Base-by-base conservation (phyloP, 176 grass and related monocot genomes). In the Aegilops tauschii region DNA sequence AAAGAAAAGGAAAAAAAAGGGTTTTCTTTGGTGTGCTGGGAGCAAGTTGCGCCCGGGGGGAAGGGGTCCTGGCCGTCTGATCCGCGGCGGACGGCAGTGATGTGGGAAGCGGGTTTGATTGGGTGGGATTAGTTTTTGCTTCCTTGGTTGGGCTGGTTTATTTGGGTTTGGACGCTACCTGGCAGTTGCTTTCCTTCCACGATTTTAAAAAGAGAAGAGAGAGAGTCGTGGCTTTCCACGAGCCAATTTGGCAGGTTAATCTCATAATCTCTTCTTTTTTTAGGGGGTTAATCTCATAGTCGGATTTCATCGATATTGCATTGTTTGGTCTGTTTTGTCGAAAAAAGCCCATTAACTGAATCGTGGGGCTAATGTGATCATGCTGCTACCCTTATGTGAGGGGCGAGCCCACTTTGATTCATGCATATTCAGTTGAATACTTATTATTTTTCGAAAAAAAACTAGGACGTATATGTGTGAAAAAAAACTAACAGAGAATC, bases 11-110 rank as follows among this genome's bases (percentile, higher is more conserved):
- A 5, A 27, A 37, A 37, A 30, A 76, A 76, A 8, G 44, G 77
- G 62, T 77, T 49, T 76, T 77, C 69, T 87, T 80, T 31, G 81
- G 59, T 61, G 66, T 45, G 84, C 65, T 79, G 79, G 84, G 35
- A n/a, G 35, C 80, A 70, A 68, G 73, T 66, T 65, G 73, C 67
- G 45, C 56, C 42, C 27, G 7, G 76, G 62, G 16, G 1, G 34
- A 3, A 71, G 32, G 65, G 28, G 2, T 42, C 1, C 5, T 0
- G 2, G 16, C 11, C 81, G 85, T 91, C 20, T 0, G 89, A 85
- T 88, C 8, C 6, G 4, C 0, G 1, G 5, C 2, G 49, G 36
- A 52, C 31, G 89, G 81, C 3, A 0, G 25, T 6, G 76, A 76
- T 44, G 42, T 8, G 5, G 44, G 5, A 1, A 10, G 32, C 12